Evolutionary conservation across 495 filamentous ascomycete species (phyloP).

Genomic region (Parathielavia appendiculata): DNA sequence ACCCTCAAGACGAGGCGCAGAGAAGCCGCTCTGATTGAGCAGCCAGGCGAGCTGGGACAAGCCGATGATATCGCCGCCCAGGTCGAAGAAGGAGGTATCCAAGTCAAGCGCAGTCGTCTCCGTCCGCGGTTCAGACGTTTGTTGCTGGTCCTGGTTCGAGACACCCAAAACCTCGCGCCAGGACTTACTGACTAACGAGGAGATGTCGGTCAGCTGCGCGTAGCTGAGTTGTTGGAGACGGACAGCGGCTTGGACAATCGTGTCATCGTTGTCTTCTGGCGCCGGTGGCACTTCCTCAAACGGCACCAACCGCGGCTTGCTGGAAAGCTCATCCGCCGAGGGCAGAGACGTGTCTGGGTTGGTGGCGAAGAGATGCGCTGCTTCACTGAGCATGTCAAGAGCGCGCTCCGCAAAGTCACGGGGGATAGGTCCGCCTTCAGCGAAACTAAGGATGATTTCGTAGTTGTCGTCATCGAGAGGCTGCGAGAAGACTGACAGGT

Average conservation of each 20-base stretch:
- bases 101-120: not conserved
- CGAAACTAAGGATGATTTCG: constrained; percentile 22
- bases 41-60: constrained; percentile 22
- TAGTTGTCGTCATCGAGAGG: constrained; percentile 9
- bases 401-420: constrained; percentile 20
- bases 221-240: constrained; percentile 6
- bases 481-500: constrained; percentile 22
- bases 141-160: not conserved
- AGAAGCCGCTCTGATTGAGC: constrained; percentile 4
- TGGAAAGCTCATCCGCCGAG: not conserved
- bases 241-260: no score
- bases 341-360: constrained; percentile 11
- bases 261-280: not conserved
- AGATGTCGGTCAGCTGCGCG: constrained; percentile 1
- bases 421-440: constrained; percentile 18
- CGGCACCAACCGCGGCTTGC: constrained; percentile 2
- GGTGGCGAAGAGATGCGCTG: constrained; percentile 17
- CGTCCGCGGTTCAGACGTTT: not conserved
- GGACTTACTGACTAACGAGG: constrained; percentile 3
- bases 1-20: constrained; percentile 17
- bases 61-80: constrained; percentile 23
- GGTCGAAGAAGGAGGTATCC: constrained; percentile 20
- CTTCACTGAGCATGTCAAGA: constrained; percentile 20
- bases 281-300: not conserved
- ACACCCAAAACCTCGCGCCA: constrained; percentile 19